Evolutionary conservation across 371 early-diverging fungal species (phyloP).

Genomic region (Smittium mucronatum): DNA sequence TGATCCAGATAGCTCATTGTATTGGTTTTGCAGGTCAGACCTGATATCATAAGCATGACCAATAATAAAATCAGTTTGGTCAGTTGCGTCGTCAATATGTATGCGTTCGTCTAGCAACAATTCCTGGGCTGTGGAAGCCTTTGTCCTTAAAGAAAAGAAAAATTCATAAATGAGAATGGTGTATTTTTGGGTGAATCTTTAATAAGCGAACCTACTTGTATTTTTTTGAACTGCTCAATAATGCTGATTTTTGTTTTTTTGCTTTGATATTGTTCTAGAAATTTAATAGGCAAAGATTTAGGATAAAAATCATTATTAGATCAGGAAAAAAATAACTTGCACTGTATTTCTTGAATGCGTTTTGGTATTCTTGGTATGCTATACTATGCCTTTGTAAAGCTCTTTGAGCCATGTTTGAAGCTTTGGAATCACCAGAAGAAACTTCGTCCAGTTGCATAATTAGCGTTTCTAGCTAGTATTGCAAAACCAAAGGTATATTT

Average conservation of each 20-base stretch:
- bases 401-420: not conserved
- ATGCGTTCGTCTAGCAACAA: constrained; percentile 10
- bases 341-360: constrained; percentile 6
- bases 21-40: not conserved
- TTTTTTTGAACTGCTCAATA: not conserved
- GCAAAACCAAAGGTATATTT: too few relatives aligned
- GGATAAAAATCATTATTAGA: not conserved
- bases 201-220: not conserved
- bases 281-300: not conserved
- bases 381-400: not conserved
- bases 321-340: not conserved
- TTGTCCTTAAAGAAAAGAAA: too few relatives aligned
- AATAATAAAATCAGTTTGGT: constrained; percentile 9
- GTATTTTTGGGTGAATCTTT: too few relatives aligned
- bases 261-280: not conserved
- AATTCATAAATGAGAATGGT: too few relatives aligned
- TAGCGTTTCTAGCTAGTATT: constrained; percentile 1
- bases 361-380: constrained; percentile 9
- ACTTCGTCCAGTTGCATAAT: not conserved
- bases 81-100: constrained; percentile 6
- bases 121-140: not conserved
- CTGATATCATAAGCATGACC: constrained; percentile 9
- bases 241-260: not conserved
- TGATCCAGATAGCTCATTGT: not conserved
- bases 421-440: not conserved